phyloP scores from a whole-genome alignment of 2,329 filamentous ascomycete genomes.

The Pseudopyricularia cyperi region DNA sequence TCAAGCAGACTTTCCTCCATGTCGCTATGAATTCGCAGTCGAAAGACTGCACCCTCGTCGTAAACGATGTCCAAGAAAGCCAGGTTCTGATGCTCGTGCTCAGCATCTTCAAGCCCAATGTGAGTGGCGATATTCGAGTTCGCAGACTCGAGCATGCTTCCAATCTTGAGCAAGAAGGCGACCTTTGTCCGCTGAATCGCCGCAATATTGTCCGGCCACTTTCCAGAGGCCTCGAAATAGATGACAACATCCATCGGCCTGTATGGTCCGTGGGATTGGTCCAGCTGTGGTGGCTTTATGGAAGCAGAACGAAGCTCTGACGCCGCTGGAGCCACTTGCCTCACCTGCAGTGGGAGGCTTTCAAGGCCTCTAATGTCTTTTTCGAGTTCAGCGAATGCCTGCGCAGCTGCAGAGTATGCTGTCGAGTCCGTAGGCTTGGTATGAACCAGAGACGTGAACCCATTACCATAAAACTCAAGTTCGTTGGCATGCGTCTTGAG shows the following conservation, averaged over 20 bases:
- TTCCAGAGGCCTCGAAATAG: conserved; percentile 84
- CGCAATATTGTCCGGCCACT: conserved; percentile 84
- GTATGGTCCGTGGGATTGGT: conserved; percentile 27
- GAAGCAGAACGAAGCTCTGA: conserved; percentile 64
- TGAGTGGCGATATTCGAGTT: conserved; percentile 46
- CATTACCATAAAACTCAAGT: conserved; percentile 32
- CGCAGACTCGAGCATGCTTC: conserved; percentile 52
- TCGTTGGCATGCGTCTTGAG: conserved; percentile 39
- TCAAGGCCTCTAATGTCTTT: conserved; percentile 65
- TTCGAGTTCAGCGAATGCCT: conserved; percentile 62
- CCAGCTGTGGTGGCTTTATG: conserved; percentile 34
- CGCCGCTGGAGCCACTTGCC: conserved; percentile 63
- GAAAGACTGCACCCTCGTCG: conserved; percentile 61
- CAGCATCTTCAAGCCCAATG: conserved; percentile 69
- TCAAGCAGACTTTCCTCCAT: conserved; percentile 72
- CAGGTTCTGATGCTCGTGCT: conserved; percentile 57
- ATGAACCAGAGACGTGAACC: conserved; percentile 34
- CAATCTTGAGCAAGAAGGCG: conserved; percentile 71
- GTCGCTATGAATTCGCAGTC: conserved; percentile 79
- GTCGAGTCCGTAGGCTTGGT: conserved; percentile 34
- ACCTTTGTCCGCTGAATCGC: conserved; percentile 92
- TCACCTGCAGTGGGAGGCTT: conserved; percentile 74
- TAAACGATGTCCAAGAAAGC: conserved; percentile 75
- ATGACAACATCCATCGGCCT: conserved; percentile 65
- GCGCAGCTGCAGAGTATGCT: conserved; percentile 55